Percentiles rank a stretch among this genome's conserved stretches.
These are phyloP conservation scores for Amylostereum areolatum DNA, from an alignment of 1,284 basidiomycete genomes.

Conservation along the genomic window DNA sequence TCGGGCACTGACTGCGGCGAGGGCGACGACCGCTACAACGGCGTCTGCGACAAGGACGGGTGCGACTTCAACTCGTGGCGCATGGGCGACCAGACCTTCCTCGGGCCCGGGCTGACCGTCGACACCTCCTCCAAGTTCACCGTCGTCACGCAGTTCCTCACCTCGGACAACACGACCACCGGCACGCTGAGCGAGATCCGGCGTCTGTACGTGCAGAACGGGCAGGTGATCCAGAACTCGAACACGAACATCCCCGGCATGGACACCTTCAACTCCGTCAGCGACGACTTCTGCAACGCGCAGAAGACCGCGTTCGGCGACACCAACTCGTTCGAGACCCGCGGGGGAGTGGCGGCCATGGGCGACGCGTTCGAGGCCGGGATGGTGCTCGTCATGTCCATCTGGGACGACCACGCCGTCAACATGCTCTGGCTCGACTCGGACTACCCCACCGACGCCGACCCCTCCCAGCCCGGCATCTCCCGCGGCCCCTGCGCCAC, in stretches of 20 bases:
- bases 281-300: conserved; percentile 30
- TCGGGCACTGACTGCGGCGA: conserved; percentile 32
- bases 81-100: conserved; percentile 43
- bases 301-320: conserved; percentile 34
- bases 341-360: conserved; percentile 35
- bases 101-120: conserved; percentile 38
- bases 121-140: conserved; percentile 41
- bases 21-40: conserved; percentile 31
- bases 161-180: conserved; percentile 35
- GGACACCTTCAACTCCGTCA: conserved; percentile 29
- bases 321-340: conserved; percentile 26
- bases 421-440: conserved; percentile 60
- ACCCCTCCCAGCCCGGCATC: conserved; percentile 39
- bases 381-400: conserved; percentile 47
- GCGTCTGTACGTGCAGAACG: conserved; percentile 48
- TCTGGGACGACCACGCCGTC: conserved; percentile 53
- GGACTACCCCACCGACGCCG: conserved; percentile 40
- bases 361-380: conserved; percentile 37
- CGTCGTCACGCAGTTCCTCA: conserved; percentile 44
- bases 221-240: conserved; percentile 45
- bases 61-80: conserved; percentile 55
- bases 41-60: conserved; percentile 45
- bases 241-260: conserved; percentile 37
- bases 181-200: conserved; percentile 45
- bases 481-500: conserved; percentile 48